These are phyloP conservation scores for Epichloe bromicola DNA, from an alignment of 2,329 filamentous ascomycete genomes.

Conservation along the genomic window DNA sequence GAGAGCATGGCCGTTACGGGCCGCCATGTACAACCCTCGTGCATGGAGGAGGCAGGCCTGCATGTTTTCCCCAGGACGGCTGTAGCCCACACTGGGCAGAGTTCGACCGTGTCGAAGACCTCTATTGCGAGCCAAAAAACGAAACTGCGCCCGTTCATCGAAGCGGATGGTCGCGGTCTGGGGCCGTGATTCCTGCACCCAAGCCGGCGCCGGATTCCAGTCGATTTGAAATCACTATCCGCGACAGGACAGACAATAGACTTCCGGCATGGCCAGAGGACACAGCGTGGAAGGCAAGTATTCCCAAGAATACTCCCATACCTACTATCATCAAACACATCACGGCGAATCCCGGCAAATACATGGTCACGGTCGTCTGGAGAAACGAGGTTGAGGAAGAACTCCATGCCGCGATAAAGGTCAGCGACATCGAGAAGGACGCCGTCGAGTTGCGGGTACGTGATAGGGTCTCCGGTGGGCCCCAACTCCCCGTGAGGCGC, in stretches of 20 bases:
- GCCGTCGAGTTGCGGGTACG: neutral
- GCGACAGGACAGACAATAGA: slow-evolving; percentile 1
- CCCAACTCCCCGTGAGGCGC: neutral
- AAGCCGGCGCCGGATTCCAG: neutral
- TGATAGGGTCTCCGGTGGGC: neutral
- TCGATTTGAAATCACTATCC: neutral
- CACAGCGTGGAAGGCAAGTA: neutral
- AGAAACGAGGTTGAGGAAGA: neutral
- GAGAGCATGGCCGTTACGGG: too few relatives aligned
- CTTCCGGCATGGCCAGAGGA: neutral
- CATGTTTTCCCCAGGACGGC: too few relatives aligned
- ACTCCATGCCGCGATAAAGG: neutral
- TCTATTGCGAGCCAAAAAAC: neutral
- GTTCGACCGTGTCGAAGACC: too few relatives aligned
- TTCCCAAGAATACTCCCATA: neutral
- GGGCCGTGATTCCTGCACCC: neutral
- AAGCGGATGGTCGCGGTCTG: neutral
- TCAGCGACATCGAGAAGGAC: neutral
- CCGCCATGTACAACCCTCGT: too few relatives aligned
- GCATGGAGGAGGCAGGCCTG: too few relatives aligned
- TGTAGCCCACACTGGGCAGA: too few relatives aligned
- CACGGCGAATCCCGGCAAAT: neutral
- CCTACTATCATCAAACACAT: neutral
- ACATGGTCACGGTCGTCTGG: neutral
- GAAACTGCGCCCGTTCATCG: neutral